Conservation (phyloP, 2,329 filamentous ascomycete genomes). For the Monilinia polystroma region DNA sequence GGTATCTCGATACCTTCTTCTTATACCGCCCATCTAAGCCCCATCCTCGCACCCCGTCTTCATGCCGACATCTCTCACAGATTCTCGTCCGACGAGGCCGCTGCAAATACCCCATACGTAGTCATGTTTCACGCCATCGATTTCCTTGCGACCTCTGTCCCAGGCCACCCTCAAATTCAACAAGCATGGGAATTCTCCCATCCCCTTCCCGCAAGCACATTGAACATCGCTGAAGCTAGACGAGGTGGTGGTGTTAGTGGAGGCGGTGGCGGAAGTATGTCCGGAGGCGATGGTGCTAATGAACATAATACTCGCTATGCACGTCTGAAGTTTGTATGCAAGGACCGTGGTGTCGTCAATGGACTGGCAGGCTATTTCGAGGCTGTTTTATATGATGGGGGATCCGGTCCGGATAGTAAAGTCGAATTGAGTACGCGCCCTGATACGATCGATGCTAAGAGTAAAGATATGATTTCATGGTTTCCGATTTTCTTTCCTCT, state of each 20-base stretch:
- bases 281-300: conserved; percentile 76
- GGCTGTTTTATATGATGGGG: conserved; percentile 77
- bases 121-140: conserved; percentile 90
- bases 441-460: conserved; percentile 87
- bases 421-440: conserved; percentile 92
- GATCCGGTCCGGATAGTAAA: conserved; percentile 48
- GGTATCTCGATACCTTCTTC: conserved; percentile 92
- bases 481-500: conserved; percentile 98
- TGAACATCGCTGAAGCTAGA: conserved; percentile 56
- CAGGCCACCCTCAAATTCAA: conserved; percentile 64
- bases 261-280: conserved; percentile 70
- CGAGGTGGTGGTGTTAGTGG: conserved; percentile 63
- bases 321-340: conserved; percentile 74
- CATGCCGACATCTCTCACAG: conserved; percentile 75
- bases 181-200: conserved; percentile 79
- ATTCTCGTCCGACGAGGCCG: conserved; percentile 59
- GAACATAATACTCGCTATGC: conserved; percentile 87
- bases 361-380: conserved; percentile 95
- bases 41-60: conserved; percentile 82
- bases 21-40: conserved; percentile 92
- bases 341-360: conserved; percentile 79
- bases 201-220: conserved; percentile 61
- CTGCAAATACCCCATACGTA: conserved; percentile 90
- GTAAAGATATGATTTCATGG: conserved; percentile 98
- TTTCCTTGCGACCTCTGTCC: conserved; percentile 67